phyloP scores from a whole-genome alignment of 768 basidiomycete genomes.

The Phanerochaete sordida region DNA sequence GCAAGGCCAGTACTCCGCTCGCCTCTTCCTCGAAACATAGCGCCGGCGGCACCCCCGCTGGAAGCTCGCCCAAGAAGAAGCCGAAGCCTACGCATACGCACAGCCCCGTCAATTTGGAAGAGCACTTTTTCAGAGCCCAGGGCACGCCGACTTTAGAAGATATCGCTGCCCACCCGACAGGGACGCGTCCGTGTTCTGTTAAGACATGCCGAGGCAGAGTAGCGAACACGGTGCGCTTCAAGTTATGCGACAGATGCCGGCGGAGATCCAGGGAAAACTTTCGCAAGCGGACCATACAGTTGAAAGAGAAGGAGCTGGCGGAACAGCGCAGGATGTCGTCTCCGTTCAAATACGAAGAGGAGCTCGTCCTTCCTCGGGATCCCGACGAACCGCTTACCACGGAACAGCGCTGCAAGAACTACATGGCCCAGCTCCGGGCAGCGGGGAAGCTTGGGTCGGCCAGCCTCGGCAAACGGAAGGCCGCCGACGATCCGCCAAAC shows the following conservation, averaged over 20 bases:
- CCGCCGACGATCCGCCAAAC: neutral
- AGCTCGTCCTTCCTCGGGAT: neutral
- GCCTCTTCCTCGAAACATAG: neutral
- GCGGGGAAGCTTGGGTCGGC: neutral
- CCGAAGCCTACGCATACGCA: too few species aligned
- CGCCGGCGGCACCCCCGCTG: neutral
- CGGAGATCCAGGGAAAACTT: neutral
- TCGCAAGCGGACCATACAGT: neutral
- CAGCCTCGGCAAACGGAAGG: neutral
- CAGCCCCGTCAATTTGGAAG: too few species aligned
- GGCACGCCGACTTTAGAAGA: too few species aligned
- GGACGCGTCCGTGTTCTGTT: neutral
- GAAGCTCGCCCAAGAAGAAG: neutral
- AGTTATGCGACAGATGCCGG: neutral
- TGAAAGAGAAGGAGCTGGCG: neutral
- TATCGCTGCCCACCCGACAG: neutral
- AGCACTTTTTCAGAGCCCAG: too few species aligned
- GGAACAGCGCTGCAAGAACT: conserved; percentile 1
- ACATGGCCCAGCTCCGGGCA: neutral
- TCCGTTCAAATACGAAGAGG: neutral
- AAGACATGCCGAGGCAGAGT: neutral
- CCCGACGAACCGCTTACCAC: neutral
- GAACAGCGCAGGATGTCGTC: neutral
- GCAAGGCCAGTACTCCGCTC: too few species aligned
- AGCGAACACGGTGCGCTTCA: neutral